Base-by-base conservation (phyloP, 106 monocot species). In the Chionographis japonica region DNA sequence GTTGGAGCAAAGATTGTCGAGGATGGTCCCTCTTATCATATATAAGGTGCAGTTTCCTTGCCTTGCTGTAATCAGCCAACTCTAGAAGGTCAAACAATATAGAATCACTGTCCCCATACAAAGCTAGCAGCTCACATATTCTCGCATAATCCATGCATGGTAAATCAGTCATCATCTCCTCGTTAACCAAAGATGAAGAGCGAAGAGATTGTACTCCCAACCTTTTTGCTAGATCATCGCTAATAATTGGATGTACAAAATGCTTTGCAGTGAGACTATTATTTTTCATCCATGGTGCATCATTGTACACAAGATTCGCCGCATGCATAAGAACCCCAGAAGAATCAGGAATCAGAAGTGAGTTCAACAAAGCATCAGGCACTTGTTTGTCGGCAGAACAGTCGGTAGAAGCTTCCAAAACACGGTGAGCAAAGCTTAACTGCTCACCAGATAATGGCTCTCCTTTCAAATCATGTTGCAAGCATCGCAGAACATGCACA, bases 11-110 rank as follows among this genome's bases (percentile, higher is more conserved):
- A 54, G 84, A 87, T 68, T 90, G 97, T 52, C 80, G 81, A 14
- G 92, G 79, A 81, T 98, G 97, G 54, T 90, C 85, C 40, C 97
- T 68, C 72, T 98, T 92, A 67, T 98, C 97, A 81, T 90, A 92
- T 76, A 98, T 90, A 38, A 98, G 10, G 19, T 90, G 90, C 27
- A 98, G 40, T 68, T 88, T 93, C 70, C 85, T 90, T 41, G 97
- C 85, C 27, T 83, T 84, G 71, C 85, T 90, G 63, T 69, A 72
- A 69, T 97, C 97, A 64, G 97, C 97, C 63, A 97, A 72, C 71
- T 92, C 97, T 72, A 97, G 59, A 74, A 97, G 71, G 69, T 97
- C 97, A 83, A 92, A 97, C 50, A 92, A 58, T 50, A 97, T 54
- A 79, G 76, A 83, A 6, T 85, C 76, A 56, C 69, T 80, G 40